Evolutionary conservation across 2,329 filamentous ascomycete genomes (phyloP), one percentile per base, ranked within the genome.

Genomic region (Coniochaeta sp.): DNA sequence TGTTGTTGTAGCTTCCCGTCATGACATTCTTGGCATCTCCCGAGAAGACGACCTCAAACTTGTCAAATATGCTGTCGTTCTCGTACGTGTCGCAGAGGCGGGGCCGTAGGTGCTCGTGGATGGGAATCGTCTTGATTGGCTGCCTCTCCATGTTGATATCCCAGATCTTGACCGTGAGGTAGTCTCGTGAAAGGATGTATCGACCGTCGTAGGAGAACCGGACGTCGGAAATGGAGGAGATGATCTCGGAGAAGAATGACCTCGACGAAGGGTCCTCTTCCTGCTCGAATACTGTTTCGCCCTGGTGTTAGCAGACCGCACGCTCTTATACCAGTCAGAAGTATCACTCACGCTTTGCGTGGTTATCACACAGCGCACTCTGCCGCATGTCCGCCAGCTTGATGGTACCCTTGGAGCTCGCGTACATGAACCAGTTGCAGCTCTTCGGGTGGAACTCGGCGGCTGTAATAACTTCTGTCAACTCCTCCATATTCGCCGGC

Each of bases 351-450:
- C 94, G 78, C 73, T 99, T 99, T 16, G 91, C 86, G 66, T 99
- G 94, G 65, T 95, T 85, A 66, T 99, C 94, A 65, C 94, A 99
- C 50, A 99, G 76, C 27, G 94, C 94, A 65, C 91, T 95, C 76
- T 96, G 88, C 63, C 94, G 85, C 94, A 99, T 99, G 65, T 99
- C 94, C 47, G 94, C 94, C 62, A 99, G 78, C 74, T 99, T 99
- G 74, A 99, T 97, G 31, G 94, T 97, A 55, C 94, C 94, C 72
- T 99, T 99, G 54, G 91, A 96, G 71, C 92, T 97, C 61, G 94
- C 94, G 69, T 97, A 99, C 92, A 99, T 99, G 75, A 99, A 97
- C 91, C 90, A 96, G 72, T 99, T 97, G 79, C 94, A 99, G 76
- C 91, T 96, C 64, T 86, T 78, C 6, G 94, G 94, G 66, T 99